Base-by-base conservation (phyloP, 495 filamentous ascomycete species). In the Annulohypoxylon nitens region DNA sequence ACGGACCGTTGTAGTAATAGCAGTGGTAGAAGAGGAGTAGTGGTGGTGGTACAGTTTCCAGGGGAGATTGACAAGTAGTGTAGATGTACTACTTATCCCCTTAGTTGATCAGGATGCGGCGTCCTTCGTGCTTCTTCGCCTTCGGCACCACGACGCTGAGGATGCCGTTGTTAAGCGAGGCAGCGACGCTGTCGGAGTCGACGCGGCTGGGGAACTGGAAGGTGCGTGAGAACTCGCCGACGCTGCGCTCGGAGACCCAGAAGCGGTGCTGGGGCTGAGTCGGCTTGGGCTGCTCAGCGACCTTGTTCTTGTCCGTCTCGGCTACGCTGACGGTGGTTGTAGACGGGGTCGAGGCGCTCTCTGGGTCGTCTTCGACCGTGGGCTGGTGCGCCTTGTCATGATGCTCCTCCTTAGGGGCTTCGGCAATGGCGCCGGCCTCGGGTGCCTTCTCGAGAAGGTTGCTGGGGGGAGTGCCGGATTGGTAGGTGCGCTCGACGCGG, bases 191-290 rank as follows among this genome's bases (percentile, higher is more conserved):
- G 51, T 97, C 92, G 72, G 93, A 90, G 78, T 97, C 90, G 37
- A 97, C 87, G 10, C 88, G 86, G 7, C 78, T 79, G 0, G 93
- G 88, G 86, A 98, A 97, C 61, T 77, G 87, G 85, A 98, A 97
- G 26, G 83, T 85, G 61, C 94, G 89, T 39, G 88, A 84, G 86
- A 97, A 98, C 60, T 92, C 85, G 71, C 95, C 95, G 60, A 93
- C 83, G 7, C 84, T 89, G 73, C 95, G 91, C 86, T 98, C 95
- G 26, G 86, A 86, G 48, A 91, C 86, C 93, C 93, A 96, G 84
- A 90, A 97, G 81, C 88, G 90, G 76, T 82, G 81, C 50, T 80
- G 61, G 73, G 81, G 70, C 60, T 81, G 58, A 68, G 78, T 71
- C 71, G 80, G 63, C 70, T 79, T 59, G 39, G 78, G 72, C 23